phyloP scores from a whole-genome alignment of 1,139 yeast species.

The Yamadazyma membranifaciens region DNA sequence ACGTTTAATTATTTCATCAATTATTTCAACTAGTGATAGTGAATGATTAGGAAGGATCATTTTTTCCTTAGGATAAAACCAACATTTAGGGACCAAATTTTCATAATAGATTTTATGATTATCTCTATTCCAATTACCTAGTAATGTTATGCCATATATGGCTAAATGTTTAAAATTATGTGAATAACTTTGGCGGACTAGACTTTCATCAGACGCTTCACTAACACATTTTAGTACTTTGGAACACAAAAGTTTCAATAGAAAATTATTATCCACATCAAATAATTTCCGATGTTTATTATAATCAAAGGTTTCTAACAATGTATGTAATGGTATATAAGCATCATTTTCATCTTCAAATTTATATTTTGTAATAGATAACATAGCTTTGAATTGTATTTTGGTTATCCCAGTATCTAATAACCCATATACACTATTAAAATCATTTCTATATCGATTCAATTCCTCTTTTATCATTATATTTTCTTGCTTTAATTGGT shows the following conservation, averaged over 20 bases:
- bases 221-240: constrained; percentile 3
- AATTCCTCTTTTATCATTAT: background rate
- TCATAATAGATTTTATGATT: constrained; percentile 4
- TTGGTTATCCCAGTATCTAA: constrained; percentile 3
- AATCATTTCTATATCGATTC: background rate
- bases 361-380: constrained; percentile 1
- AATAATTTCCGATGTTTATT: constrained; percentile 1
- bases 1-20: constrained; percentile 2
- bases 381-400: constrained; percentile 1
- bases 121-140: constrained; percentile 3
- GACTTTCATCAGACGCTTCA: background rate
- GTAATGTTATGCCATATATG: constrained; percentile 5
- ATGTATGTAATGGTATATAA: constrained; percentile 4
- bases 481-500: constrained; percentile 1
- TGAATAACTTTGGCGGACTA: no score
- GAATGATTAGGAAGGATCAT: constrained; percentile 3
- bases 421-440: constrained; percentile 1
- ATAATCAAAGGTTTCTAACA: background rate
- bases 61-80: constrained; percentile 4
- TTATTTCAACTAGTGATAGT: background rate
- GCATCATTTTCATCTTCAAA: constrained; percentile 3
- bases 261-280: constrained; percentile 1
- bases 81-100: constrained; percentile 5
- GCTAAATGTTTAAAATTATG: background rate
- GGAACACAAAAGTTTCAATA: constrained; percentile 2